These are phyloP conservation scores for Amanita inopinata DNA, from an alignment of 768 basidiomycete genomes.

Conservation along the genomic window DNA sequence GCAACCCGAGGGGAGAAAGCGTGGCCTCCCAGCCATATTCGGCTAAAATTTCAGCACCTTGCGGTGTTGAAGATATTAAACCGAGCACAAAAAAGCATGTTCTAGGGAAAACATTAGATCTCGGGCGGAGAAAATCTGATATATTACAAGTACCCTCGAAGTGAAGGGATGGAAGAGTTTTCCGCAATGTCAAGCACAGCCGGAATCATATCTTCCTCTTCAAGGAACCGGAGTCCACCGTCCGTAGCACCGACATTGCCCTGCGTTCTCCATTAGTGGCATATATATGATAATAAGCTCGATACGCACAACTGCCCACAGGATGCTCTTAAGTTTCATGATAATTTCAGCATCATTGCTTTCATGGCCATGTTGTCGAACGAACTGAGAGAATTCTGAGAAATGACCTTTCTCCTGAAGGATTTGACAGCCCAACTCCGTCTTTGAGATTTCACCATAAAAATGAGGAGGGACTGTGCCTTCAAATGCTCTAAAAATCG, in stretches of 20 bases:
- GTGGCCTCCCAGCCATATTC: constrained; percentile 94
- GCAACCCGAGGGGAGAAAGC: constrained; percentile 70
- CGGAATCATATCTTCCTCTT: constrained; percentile 91
- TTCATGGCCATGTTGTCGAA: constrained; percentile 80
- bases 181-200: constrained; percentile 87
- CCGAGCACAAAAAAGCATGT: constrained; percentile 96
- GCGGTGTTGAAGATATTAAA: constrained; percentile 80
- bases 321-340: constrained; percentile 83
- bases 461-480: constrained; percentile 91
- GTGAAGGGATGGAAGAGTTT: constrained; percentile 79
- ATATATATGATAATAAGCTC: not conserved
- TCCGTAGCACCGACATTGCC: constrained; percentile 90
- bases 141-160: constrained; percentile 70
- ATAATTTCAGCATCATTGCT: constrained; percentile 77
- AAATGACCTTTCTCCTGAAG: constrained; percentile 89
- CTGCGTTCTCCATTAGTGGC: constrained; percentile 28
- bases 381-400: constrained; percentile 81
- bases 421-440: constrained; percentile 87
- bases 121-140: not conserved
- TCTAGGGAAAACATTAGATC: constrained; percentile 28
- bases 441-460: constrained; percentile 97
- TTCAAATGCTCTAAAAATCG: constrained; percentile 55
- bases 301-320: constrained; percentile 88
- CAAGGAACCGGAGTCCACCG: constrained; percentile 88
- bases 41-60: constrained; percentile 88